Evolutionary conservation across 768 basidiomycete genomes (phyloP), one percentile per base, ranked within the genome.

Genomic region (Auricularia heimuer): DNA sequence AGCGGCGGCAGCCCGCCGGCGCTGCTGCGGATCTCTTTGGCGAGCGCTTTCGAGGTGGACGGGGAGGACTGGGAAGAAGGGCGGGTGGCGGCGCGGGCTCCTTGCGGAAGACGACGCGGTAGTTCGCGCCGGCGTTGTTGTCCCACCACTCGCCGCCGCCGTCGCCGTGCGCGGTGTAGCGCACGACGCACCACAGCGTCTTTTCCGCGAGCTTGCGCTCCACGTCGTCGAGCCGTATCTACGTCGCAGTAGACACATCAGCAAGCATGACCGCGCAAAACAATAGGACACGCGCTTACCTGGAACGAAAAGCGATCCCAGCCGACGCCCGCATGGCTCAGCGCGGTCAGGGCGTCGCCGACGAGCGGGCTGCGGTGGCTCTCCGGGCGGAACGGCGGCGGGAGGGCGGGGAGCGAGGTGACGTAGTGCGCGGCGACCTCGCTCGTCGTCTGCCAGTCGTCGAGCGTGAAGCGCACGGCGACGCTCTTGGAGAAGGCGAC

Each of bases 391-490:
- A 63, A 73, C 70, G 51, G 68, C 62, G 70, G 73, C 71, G 54
- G 73, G 65, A 70, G 64, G 60, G 63, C 36, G 39, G 60, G 51
- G 24, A 78, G 67, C 42, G 79, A 73, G 65, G 83, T 80, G 18
- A 83, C 75, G 73, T 91, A 88, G 62, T 83, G 85, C 33, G 87
- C 95, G 0, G 87, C 84, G 65, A 97, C 91, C 75, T 98, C 96
- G 74, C 88, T 90, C 65, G 92, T 95, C 60, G 96, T 99, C 75
- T 94, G 92, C 96, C 96, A 98, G 69, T 80, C 82, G 73, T 98
- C 96, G 69, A 95, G 83, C 1, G 96, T 98, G 75, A 97, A 98
- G 35, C 96, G 85, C 33, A 94, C 84, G 7, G 86, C 89, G 63
- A 98, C 81, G 80, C 84, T 84, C 77, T 98, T 98, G 70, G 89